Base-by-base conservation (phyloP, 495 filamentous ascomycete species). In the Neurospora sp. region DNA sequence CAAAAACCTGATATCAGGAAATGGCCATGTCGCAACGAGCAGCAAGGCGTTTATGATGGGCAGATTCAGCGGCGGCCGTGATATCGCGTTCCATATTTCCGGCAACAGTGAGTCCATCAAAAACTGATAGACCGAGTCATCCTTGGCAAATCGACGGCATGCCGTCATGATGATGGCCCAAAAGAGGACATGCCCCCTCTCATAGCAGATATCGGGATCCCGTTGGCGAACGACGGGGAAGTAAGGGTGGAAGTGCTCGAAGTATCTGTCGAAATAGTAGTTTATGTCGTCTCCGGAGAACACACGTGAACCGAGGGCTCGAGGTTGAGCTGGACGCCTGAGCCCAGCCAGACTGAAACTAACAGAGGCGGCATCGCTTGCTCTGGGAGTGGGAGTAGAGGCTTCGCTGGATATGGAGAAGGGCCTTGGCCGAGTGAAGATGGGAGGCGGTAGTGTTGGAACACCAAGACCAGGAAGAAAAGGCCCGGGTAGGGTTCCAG, bases 231-330 rank as follows among this genome's bases (percentile, higher is more conserved):
- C 74, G 31, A 85, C 79, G 40, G 84, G 84, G 72, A 85, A 80
- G 70, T 84, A 84, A 15, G 81, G 81, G 71, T 85, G 84, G 69
- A 82, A 85, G 40, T 79, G 80, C 62, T 84, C 80, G 73, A 85
- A 84, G 71, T 82, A 82, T 62, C 77, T 82, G 37, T 83, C 79
- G 74, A 84, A 85, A 69, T 85, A 85, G 71, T 83, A 84, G 71
- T 83, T 79, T 40, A 85, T 82, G 48, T 85, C 84, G 13, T 83
- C 83, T 2, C 84, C 83, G 8, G 84, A 83, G 70, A 85, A 84
- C 36, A 83, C 82, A 11, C 81, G 81, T n/a, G 83, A 84, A 2
- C 81, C 80, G 6, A 85, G 77, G 8, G 82, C 82, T 74, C 84
- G 78, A 10, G 83, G 79, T 71, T 81, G 77, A 69, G 78, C 75